Conservation (phyloP, 1,284 basidiomycete genomes). For the Volvariella volvacea region DNA sequence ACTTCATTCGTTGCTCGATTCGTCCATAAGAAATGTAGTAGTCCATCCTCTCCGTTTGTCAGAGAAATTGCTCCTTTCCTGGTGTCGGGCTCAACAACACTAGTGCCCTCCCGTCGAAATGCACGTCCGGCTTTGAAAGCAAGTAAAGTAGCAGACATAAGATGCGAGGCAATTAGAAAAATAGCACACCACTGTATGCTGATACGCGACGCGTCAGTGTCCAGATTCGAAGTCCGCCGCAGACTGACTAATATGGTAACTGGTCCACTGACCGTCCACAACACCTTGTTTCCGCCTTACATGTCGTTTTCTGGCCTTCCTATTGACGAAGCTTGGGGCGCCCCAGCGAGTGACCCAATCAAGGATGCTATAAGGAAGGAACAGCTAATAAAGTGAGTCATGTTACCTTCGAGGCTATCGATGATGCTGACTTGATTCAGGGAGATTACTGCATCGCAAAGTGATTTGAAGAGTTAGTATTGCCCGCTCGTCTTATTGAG, state of each 20-base stretch:
- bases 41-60: constrained; percentile 61
- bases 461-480: constrained; percentile 61
- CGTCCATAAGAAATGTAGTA: constrained; percentile 75
- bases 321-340: constrained; percentile 61
- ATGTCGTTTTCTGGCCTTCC: constrained; percentile 45
- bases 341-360: constrained; percentile 49
- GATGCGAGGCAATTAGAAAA: no score
- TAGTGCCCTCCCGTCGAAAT: constrained; percentile 56
- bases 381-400: constrained; percentile 29
- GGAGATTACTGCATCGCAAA: constrained; percentile 66
- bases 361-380: constrained; percentile 70
- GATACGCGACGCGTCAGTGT: constrained; percentile 39
- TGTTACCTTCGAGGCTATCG: not conserved
- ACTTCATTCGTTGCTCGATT: constrained; percentile 51
- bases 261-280: not conserved
- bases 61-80: constrained; percentile 69
- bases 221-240: constrained; percentile 22
- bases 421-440: constrained; percentile 26
- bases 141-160: constrained; percentile 44
- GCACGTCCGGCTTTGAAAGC: constrained; percentile 80
- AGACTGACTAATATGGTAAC: constrained; percentile 5
- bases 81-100: constrained; percentile 57
- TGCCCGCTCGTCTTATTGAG: not conserved
- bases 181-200: no score
- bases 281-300: constrained; percentile 1